These are phyloP conservation scores for Globisporangium mamillatum DNA, from an alignment of 352 stramenopile species.

Conservation along the genomic window DNA sequence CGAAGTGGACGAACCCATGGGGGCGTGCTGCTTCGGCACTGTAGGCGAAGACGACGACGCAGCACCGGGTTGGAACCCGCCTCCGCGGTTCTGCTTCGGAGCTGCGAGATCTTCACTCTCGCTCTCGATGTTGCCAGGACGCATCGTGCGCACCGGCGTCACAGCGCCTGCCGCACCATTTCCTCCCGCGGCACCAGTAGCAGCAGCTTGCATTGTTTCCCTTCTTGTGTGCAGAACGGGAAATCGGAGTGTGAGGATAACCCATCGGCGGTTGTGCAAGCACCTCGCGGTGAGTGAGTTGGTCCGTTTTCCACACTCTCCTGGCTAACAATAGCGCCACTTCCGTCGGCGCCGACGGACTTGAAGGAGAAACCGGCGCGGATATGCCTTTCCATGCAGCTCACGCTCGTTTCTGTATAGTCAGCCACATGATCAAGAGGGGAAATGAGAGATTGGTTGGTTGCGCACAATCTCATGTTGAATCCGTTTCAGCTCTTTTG, in stretches of 20 bases:
- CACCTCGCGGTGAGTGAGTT: background rate
- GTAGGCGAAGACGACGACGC: background rate
- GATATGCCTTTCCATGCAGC: background rate
- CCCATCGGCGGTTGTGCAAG: background rate
- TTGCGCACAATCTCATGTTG: background rate
- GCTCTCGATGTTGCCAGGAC: slow-evolving; percentile 5
- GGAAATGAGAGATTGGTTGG: background rate
- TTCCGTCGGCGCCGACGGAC: background rate
- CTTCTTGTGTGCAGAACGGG: background rate
- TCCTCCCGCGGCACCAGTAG: background rate
- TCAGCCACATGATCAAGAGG: background rate
- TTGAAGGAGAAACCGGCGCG: background rate
- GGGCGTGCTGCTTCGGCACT: slow-evolving; percentile 1
- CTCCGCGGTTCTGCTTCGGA: background rate
- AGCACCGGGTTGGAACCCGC: background rate
- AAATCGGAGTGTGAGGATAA: background rate
- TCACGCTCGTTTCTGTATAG: background rate
- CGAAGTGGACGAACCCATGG: background rate
- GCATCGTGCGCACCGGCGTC: slow-evolving; percentile 4
- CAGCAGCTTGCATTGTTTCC: background rate
- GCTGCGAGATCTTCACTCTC: slow-evolving; percentile 6
- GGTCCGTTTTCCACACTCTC: background rate
- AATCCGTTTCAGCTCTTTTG: background rate
- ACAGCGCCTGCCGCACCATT: background rate
- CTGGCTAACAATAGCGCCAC: background rate